Conservation (phyloP, 768 basidiomycete genomes). For the Pisolithus albus region DNA sequence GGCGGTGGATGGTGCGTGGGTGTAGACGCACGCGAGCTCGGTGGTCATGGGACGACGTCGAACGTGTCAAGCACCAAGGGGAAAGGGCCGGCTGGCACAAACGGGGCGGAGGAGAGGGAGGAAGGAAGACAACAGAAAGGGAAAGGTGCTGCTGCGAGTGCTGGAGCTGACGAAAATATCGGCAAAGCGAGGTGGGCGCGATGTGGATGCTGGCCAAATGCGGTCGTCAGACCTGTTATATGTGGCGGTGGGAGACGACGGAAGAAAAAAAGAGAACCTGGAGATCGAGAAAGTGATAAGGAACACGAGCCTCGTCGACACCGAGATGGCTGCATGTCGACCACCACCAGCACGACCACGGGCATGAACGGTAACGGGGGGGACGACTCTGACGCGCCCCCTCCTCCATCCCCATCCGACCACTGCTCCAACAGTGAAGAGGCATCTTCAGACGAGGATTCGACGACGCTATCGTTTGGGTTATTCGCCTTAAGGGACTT, state of each 20-base stretch:
- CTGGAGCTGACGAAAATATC: not conserved
- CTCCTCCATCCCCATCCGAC: not conserved
- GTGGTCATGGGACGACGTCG: slow-evolving; percentile 32
- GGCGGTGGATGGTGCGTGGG: slow-evolving; percentile 73
- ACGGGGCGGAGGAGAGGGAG: not conserved
- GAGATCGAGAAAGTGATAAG: not conserved
- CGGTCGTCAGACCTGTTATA: slow-evolving; percentile 38
- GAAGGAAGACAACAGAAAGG: not conserved
- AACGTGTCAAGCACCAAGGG: slow-evolving; percentile 36
- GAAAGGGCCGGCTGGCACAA: slow-evolving; percentile 53
- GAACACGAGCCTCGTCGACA: not conserved
- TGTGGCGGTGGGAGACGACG: slow-evolving; percentile 23
- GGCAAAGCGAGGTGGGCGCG: slow-evolving; percentile 47
- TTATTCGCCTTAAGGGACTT: slow-evolving; percentile 76
- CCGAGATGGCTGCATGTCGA: not conserved
- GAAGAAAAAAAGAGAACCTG: slow-evolving; percentile 13
- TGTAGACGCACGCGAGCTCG: slow-evolving; percentile 70
- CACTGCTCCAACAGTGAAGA: slow-evolving; percentile 17
- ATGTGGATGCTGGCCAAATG: slow-evolving; percentile 49
- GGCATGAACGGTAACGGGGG: too few species aligned
- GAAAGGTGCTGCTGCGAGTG: not conserved
- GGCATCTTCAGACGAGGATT: slow-evolving; percentile 16
- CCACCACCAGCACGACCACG: too few species aligned
- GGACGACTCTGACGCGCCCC: too few species aligned
- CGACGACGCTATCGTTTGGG: slow-evolving; percentile 56